Percentiles rank a stretch among this genome's conserved stretches.
phyloP scores from a whole-genome alignment of 1,284 basidiomycete species.

The Fomitopsis schrenkii region DNA sequence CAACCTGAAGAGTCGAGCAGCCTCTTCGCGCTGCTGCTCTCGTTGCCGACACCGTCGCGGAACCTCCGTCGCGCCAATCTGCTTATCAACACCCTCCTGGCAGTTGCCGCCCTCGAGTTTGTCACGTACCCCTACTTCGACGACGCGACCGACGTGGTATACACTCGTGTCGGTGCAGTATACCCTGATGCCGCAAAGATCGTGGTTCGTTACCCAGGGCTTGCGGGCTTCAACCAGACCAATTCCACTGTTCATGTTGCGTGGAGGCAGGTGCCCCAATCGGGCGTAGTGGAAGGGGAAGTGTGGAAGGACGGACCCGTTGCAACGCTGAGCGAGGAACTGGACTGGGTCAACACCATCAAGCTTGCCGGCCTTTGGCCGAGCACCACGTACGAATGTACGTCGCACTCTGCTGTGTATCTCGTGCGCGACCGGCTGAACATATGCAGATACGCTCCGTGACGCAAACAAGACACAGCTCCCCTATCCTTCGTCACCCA shows the following conservation, averaged over 20 bases:
- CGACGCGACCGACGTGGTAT: slow-evolving; percentile 49
- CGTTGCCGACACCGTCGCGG: slow-evolving; percentile 40
- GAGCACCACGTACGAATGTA: slow-evolving; percentile 71
- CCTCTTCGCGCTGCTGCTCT: slow-evolving; percentile 32
- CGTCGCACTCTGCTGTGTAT: slow-evolving; percentile 17
- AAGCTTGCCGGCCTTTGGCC: slow-evolving; percentile 63
- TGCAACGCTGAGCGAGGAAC: slow-evolving; percentile 38
- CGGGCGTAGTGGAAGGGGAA: slow-evolving; percentile 11
- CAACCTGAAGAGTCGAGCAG: background rate
- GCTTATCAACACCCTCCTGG: slow-evolving; percentile 47
- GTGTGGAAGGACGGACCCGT: slow-evolving; percentile 53
- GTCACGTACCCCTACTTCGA: slow-evolving; percentile 48
- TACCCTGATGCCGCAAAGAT: slow-evolving; percentile 62
- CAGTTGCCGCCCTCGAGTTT: slow-evolving; percentile 49
- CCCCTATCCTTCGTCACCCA: slow-evolving; percentile 47
- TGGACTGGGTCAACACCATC: slow-evolving; percentile 66
- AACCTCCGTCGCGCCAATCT: slow-evolving; percentile 36
- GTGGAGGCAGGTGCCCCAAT: slow-evolving; percentile 38
- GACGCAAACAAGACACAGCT: slow-evolving; percentile 39
- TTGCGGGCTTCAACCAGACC: slow-evolving; percentile 22
- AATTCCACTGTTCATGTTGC: slow-evolving; percentile 36
- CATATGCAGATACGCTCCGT: slow-evolving; percentile 47
- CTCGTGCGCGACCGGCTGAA: slow-evolving; percentile 8
- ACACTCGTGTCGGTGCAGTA: slow-evolving; percentile 66
- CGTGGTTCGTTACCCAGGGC: slow-evolving; percentile 50